Percentiles rank a stretch among this genome's conserved stretches.
These are phyloP conservation scores for Penicillium glabrum DNA, from an alignment of 2,329 filamentous ascomycete genomes.

Conservation along the genomic window DNA sequence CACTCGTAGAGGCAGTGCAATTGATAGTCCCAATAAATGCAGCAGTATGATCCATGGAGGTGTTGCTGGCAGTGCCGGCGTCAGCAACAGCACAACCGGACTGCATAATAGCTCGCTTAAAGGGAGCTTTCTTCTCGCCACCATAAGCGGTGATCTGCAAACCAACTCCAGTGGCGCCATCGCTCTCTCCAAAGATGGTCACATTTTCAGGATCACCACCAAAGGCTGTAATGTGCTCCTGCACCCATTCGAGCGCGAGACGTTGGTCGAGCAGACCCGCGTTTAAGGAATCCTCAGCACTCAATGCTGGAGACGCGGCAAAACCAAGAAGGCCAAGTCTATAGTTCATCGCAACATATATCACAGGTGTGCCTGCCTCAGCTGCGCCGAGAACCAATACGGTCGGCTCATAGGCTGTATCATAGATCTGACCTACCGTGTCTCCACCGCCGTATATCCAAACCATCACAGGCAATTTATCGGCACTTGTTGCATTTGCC, in stretches of 20 bases:
- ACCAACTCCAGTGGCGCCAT: conserved; percentile 12
- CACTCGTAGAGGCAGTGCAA: conserved; percentile 6
- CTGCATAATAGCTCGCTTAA: conserved; percentile 13
- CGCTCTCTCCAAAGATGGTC: conserved; percentile 12
- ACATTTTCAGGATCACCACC: conserved; percentile 11
- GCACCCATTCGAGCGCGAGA: conserved; percentile 5
- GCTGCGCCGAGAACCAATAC: conserved; percentile 3
- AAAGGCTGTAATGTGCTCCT: conserved; percentile 7
- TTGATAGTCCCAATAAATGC: conserved; percentile 5
- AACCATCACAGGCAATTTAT: conserved; percentile 12
- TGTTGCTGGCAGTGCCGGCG: not conserved
- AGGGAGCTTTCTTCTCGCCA: conserved; percentile 2
- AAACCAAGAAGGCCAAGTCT: conserved; percentile 12
- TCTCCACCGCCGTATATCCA: conserved; percentile 14
- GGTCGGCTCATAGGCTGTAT: conserved; percentile 9
- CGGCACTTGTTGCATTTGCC: not conserved
- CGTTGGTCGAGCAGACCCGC: conserved; percentile 8
- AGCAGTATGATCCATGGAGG: conserved; percentile 3
- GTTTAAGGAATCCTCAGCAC: conserved; percentile 7
- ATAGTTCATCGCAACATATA: conserved; percentile 15
- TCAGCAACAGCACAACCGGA: conserved; percentile 7
- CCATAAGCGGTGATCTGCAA: conserved; percentile 14
- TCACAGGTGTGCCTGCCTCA: conserved; percentile 5
- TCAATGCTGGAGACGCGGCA: conserved; percentile 8
- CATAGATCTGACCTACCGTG: conserved; percentile 12